These are phyloP conservation scores for Trichoderma harzianum DNA, from an alignment of 2,329 filamentous ascomycete genomes.

Conservation along the genomic window DNA sequence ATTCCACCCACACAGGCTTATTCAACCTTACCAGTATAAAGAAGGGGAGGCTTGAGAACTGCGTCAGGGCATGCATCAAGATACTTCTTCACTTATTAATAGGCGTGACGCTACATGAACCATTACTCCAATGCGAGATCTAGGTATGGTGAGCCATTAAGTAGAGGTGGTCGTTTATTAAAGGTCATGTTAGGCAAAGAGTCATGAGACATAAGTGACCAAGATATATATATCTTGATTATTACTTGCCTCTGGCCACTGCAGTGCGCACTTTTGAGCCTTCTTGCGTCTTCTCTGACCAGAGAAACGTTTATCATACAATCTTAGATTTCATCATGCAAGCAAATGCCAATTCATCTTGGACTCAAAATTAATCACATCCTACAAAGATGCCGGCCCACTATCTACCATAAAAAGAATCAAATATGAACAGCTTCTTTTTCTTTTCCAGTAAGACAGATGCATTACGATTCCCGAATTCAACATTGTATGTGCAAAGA, in stretches of 20 bases:
- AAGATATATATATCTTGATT: no score
- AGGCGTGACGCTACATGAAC: no score
- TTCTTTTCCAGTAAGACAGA: slow-evolving; percentile 1
- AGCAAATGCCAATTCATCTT: not conserved
- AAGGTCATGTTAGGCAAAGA: no score
- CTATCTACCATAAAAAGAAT: not conserved
- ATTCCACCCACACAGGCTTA: not conserved
- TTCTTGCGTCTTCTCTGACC: not conserved
- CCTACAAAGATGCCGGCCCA: not conserved
- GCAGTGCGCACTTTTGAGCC: not conserved
- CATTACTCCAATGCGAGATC: no score
- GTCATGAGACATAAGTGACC: no score
- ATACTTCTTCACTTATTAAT: no score
- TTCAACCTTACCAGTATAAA: not conserved
- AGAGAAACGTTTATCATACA: not conserved
- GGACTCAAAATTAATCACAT: not conserved
- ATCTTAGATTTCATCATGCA: not conserved
- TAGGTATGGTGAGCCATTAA: no score
- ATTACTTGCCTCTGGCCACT: not conserved
- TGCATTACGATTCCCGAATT: slow-evolving; percentile 13
- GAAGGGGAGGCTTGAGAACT: not conserved
- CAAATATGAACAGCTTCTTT: not conserved
- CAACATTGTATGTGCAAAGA: slow-evolving; percentile 18
- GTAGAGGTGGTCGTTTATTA: no score
- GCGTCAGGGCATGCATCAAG: no score